Evolutionary conservation across 2,329 filamentous ascomycete species (phyloP).

Genomic region (Scortechinia acanthostroma): DNA sequence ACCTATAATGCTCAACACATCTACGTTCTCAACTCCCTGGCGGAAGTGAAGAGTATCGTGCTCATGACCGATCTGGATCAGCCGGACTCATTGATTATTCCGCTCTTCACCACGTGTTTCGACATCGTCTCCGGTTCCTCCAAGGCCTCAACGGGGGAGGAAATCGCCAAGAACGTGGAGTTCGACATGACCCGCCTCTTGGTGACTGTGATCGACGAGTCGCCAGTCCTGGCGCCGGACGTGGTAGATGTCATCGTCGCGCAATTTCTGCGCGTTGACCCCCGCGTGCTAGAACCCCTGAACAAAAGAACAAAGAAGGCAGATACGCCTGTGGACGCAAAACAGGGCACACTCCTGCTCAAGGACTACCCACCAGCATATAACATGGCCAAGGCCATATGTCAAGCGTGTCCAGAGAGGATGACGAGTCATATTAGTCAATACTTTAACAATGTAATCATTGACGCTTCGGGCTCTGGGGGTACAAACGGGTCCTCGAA

Average conservation of each 20-base stretch:
- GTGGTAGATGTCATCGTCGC: conserved; percentile 61
- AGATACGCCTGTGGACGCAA: conserved; percentile 27
- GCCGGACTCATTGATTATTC: conserved; percentile 45
- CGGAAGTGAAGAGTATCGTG: conserved; percentile 61
- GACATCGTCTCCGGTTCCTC: conserved; percentile 35
- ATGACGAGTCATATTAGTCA: conserved; percentile 62
- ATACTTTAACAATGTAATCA: conserved; percentile 64
- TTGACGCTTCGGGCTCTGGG: conserved; percentile 40
- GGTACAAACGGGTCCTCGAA: neutral
- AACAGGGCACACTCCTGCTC: conserved; percentile 44
- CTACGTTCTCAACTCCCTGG: conserved; percentile 55
- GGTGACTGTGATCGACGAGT: conserved; percentile 58
- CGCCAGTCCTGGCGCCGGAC: conserved; percentile 46
- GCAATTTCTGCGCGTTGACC: conserved; percentile 61
- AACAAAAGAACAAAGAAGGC: neutral
- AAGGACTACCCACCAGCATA: conserved; percentile 63
- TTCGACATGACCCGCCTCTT: conserved; percentile 62
- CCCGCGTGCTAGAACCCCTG: conserved; percentile 14
- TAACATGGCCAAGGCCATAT: conserved; percentile 64
- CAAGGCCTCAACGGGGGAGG: conserved; percentile 32
- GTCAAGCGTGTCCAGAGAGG: conserved; percentile 55
- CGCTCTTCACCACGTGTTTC: conserved; percentile 57
- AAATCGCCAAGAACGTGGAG: conserved; percentile 61
- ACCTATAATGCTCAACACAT: conserved; percentile 37
- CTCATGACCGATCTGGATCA: conserved; percentile 60